A percentile compares a stretch with the other conserved stretches of the same genome.
phyloP scores from a whole-genome alignment of 1,284 basidiomycete genomes.

The Rhodotorula sp. region DNA sequence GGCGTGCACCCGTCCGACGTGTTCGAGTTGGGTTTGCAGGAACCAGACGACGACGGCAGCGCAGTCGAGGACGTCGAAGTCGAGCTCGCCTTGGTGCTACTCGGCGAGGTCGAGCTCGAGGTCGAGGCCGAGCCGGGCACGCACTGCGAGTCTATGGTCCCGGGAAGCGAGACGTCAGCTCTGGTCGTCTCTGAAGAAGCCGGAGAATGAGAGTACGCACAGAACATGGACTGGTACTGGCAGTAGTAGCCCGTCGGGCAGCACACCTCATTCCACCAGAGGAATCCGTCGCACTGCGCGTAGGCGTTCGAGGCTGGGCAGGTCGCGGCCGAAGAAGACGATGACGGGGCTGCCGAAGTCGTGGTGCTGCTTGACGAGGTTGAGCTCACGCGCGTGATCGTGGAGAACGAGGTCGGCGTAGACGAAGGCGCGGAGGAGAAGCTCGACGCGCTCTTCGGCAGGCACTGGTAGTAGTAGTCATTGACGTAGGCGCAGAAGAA shows the following conservation, averaged over 20 bases:
- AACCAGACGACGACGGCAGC: neutral
- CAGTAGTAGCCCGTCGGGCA: constrained; percentile 3
- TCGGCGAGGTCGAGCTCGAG: neutral
- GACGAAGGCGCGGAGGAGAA: neutral
- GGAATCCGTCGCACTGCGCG: neutral
- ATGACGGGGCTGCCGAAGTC: neutral
- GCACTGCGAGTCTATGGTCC: neutral
- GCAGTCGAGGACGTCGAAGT: neutral
- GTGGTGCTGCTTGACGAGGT: neutral
- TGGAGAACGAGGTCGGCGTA: neutral
- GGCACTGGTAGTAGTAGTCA: constrained; percentile 16
- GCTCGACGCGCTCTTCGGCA: neutral
- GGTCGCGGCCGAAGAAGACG: neutral
- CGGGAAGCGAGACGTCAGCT: neutral
- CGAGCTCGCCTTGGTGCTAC: neutral
- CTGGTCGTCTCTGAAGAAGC: too few species aligned
- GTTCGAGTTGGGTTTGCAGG: neutral
- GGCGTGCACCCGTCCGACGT: constrained; percentile 28
- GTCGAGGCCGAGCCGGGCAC: neutral
- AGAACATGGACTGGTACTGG: neutral
- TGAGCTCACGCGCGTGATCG: neutral
- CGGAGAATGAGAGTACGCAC: neutral
- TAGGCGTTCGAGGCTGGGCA: neutral
- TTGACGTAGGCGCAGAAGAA: constrained; percentile 9
- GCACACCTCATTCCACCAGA: neutral